Percentiles rank a stretch among this genome's conserved stretches.
phyloP scores from a whole-genome alignment of 768 basidiomycete genomes.

The Ephemerocybe angulata region DNA sequence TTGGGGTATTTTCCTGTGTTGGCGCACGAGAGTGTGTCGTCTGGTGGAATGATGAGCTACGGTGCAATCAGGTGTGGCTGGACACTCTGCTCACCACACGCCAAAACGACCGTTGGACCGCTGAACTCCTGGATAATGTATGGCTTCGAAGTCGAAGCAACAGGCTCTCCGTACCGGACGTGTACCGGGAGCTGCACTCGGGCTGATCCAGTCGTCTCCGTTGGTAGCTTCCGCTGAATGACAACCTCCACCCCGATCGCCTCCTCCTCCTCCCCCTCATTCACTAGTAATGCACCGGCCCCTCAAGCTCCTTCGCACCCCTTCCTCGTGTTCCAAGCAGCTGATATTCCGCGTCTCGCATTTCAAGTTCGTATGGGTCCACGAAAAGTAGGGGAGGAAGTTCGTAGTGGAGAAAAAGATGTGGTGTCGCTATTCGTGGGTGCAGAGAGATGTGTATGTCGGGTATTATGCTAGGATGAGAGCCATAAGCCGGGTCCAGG shows the following conservation, averaged over 20 bases:
- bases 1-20: background rate
- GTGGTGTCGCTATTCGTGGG: constrained; percentile 8
- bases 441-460: constrained; percentile 19
- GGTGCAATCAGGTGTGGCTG: background rate
- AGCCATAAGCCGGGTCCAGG: constrained; percentile 31
- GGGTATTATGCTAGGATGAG: constrained; percentile 35
- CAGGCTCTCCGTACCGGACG: constrained; percentile 38
- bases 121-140: constrained; percentile 25
- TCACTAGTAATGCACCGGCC: constrained; percentile 38
- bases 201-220: background rate
- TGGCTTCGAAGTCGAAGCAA: constrained; percentile 4
- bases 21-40: background rate
- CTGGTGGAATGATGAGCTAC: constrained; percentile 13
- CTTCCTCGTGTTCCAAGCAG: constrained; percentile 29
- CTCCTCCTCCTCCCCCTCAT: constrained; percentile 12
- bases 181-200: constrained; percentile 44
- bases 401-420: constrained; percentile 37
- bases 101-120: constrained; percentile 37
- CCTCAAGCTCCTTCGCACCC: constrained; percentile 44
- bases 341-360: constrained; percentile 33
- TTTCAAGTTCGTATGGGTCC: constrained; percentile 45
- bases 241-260: constrained; percentile 7
- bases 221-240: constrained; percentile 2
- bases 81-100: constrained; percentile 21
- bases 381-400: constrained; percentile 44